A percentile compares a stretch with the other conserved stretches of the same genome.
Conservation (phyloP, 2,329 filamentous ascomycete species). For the Pseudocercospora pini-densiflorae region DNA sequence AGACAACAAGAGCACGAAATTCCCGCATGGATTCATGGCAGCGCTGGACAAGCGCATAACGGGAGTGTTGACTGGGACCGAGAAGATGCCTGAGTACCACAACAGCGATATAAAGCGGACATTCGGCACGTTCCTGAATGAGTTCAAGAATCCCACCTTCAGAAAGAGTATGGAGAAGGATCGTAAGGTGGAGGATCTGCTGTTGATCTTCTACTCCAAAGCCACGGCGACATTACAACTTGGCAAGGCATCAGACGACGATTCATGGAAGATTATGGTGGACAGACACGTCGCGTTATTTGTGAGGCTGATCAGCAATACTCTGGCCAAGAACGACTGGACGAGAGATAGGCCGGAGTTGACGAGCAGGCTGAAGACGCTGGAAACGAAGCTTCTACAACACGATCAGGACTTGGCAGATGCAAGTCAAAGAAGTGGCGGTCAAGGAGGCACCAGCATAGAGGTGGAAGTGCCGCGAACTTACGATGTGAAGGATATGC, state of each 20-base stretch:
- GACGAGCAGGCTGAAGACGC: conserved; percentile 72
- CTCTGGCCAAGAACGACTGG: conserved; percentile 82
- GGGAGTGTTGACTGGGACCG: conserved; percentile 78
- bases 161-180: conserved; percentile 93
- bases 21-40: conserved; percentile 72
- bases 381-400: conserved; percentile 91
- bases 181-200: conserved; percentile 85
- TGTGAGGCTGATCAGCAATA: conserved; percentile 79
- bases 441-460: conserved; percentile 66
- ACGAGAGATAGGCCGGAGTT: conserved; percentile 85
- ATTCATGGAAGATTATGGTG: conserved; percentile 87
- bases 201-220: conserved; percentile 95
- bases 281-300: conserved; percentile 96
- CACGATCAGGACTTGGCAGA: conserved; percentile 88
- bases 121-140: conserved; percentile 92
- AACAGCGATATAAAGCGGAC: conserved; percentile 91
- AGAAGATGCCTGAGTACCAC: conserved; percentile 84
- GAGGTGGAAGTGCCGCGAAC: conserved; percentile 83
- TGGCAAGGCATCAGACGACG: conserved; percentile 75
- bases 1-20: conserved; percentile 71
- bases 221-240: conserved; percentile 90
- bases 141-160: conserved; percentile 86
- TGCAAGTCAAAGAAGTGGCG: conserved; percentile 60
- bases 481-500: conserved; percentile 97
- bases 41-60: conserved; percentile 79